Evolutionary conservation across 2,329 filamentous ascomycete species (phyloP), one percentile per base, ranked within the genome.

Genomic region (Xylariaceae sp.): DNA sequence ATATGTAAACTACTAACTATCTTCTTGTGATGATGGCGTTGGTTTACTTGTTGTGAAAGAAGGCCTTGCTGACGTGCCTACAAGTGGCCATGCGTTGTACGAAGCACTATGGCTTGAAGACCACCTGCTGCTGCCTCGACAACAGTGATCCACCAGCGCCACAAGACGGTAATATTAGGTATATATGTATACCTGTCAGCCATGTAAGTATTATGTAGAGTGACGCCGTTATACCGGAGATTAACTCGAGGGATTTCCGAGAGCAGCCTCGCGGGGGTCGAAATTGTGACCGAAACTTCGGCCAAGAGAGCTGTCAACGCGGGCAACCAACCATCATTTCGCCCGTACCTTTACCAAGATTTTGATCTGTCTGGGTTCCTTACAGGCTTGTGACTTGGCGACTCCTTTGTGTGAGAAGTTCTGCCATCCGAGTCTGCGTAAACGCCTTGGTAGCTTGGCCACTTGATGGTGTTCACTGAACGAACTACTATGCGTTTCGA

Each of bases 221-320:
- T 37, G 32, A 14, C 32, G 32, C 32, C 32, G 14, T 7, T 12
- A 10, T 16, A 12, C 7, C 9, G 14, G 32, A 10, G 32, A 10
- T 16, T 37, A 16, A 16, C 14, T 16, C 32, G 32, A 16, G 5
- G 32, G 32, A 16, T 37, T 40, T 44, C 41, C 43, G 21, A 48
- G 16, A 41, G 45, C 29, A 44, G 18, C 26, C 48, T 56, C n/a
- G 42, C 47, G 40, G 44, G 44, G 45, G 45, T 42, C 23, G 44
- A 53, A 32, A 49, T 49, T 42, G 41, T 48, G 29, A 57, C 56
- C 56, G 56, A 62, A 62, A 62, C 59, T 40, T 52, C 42, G 48
- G 59, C 56, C 59, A 62, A 62, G 59, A 60, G 56, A 53, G 47
- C 6, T 16, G 9, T 16, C 6, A 37, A 37, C 9, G 49, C 23